Base-by-base conservation (phyloP, 2,329 filamentous ascomycete genomes). In the Bimuria novae-zelandiae region DNA sequence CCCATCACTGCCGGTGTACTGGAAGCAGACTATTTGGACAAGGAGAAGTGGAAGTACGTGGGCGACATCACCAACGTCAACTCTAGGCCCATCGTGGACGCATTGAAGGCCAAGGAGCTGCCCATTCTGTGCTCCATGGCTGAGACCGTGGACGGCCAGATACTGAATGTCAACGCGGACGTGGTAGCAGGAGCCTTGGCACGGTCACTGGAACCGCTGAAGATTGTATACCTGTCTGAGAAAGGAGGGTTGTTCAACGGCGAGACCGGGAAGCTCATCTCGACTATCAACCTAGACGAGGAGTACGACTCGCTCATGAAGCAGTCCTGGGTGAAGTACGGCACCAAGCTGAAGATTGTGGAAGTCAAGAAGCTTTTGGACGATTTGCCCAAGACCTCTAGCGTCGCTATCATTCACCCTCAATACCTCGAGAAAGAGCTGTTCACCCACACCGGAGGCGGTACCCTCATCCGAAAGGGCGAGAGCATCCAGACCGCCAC, bases 171-270 rank as follows among this genome's bases (percentile, higher is more conserved):
- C 73, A 99, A 99, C 69, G 94, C 94, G 30, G 94, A 99, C 75
- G 93, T 97, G 56, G 93, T 93, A 30, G 94, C 94, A 25, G 92
- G 92, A 60, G 93, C 97, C 78, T 82, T 99, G 56, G 93, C 94
- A 21, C 87, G 90, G 55, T 86, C 89, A 51, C 80, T 99, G 49
- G 88, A 97, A 76, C 94, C 94, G 22, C 80, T 97, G 67, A 99
- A 99, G 85, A 93, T 97, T 56, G 92, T 99, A 55, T 99, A 97
- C 74, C 82, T 97, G n/a, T 95, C 92, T 4, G 94, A 99, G 79
- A 97, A 97, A 82, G 94, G 94, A 44, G 94, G 93, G 7, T 79
- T 99, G 29, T 96, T 96, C 77, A 91, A 97, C 71, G 92, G 92
- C 54, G 90, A 96, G 59, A 90, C 88, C n/a, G 89, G 89, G 54